Base-by-base conservation (phyloP, 176 grass and related monocot species). In the Carex scoparia region DNA sequence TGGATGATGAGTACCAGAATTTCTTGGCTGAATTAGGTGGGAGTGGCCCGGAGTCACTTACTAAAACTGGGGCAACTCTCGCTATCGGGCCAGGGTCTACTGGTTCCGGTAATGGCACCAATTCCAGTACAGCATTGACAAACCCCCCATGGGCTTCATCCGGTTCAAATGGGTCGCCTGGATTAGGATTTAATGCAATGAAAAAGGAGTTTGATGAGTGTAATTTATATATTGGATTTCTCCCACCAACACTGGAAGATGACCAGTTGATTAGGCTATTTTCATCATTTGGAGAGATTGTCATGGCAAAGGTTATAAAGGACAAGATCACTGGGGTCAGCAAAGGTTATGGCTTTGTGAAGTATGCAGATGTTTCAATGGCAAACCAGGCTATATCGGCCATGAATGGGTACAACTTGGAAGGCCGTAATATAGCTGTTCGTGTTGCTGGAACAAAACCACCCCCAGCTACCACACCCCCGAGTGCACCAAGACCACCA, bases 1-100 rank as follows among this genome's bases (percentile, higher is more conserved):
- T 99, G 96, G 96, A 99, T 15, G 96, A 95, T 46, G 96, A 99
- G 63, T 99, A 99, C 84, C 91, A 95, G 85, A 99, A 99, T 79
- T 99, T 95, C 85, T 86, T 95, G 12, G 93, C 93, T 32, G 96
- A 99, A 87, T 90, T 99, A 85, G 96, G 96, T 62, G 91, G 91
- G 3, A 95, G 89, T 15, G 96, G 81, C 32, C 96, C 96, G n/a
- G 96, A 99, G 81, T 94, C 91, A 0, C 74, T 90, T 82, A 99
- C 85, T 12, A 99, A 91, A 68, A 84, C 86, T 71, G 90, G 90
- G 49, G 65, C 88, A 10, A 94, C 89, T 90, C 85, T 94, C 66
- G 86, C 92, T 74, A 72, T 94, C 31, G 91, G 85, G 32, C 87
- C 85, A 30, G 86, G 84, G 49, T 69, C 81, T 54, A 76, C 38